phyloP scores from a whole-genome alignment of 108 stramenopile genomes.

The Stephanodiscus minutulus region DNA sequence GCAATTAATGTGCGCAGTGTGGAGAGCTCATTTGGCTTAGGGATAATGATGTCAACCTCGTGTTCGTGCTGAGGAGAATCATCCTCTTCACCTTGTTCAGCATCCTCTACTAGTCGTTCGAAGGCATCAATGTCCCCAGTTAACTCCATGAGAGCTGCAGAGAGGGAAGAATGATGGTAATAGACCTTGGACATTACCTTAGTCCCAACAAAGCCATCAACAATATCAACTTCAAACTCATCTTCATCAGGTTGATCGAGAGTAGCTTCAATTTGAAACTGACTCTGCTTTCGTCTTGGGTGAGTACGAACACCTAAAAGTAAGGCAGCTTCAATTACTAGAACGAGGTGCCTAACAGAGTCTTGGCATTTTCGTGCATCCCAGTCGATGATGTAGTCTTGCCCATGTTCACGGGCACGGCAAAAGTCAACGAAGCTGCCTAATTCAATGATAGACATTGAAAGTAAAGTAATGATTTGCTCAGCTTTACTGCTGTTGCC shows the following conservation, averaged over 20 bases:
- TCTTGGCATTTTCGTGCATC: slow-evolving; percentile 62
- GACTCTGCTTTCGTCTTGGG: slow-evolving; percentile 27
- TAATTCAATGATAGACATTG: slow-evolving; percentile 68
- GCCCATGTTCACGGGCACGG: slow-evolving; percentile 38
- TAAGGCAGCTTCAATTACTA: slow-evolving; percentile 76
- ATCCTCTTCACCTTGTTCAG: slow-evolving; percentile 33
- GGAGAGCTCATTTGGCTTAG: slow-evolving; percentile 66
- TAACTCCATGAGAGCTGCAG: slow-evolving; percentile 76
- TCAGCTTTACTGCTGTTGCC: slow-evolving; percentile 37
- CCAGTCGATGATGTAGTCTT: slow-evolving; percentile 62
- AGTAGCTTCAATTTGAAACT: slow-evolving; percentile 46
- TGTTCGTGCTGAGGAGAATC: slow-evolving; percentile 31
- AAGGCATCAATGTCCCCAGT: slow-evolving; percentile 79
- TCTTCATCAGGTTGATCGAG: slow-evolving; percentile 30
- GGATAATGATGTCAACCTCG: slow-evolving; percentile 17
- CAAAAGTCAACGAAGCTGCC: slow-evolving; percentile 63
- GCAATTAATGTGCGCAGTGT: slow-evolving; percentile 79
- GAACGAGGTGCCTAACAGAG: slow-evolving; percentile 66
- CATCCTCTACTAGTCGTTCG: slow-evolving; percentile 41
- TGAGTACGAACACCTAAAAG: slow-evolving; percentile 65
- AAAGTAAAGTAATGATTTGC: slow-evolving; percentile 51
- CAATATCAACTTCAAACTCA: slow-evolving; percentile 52
- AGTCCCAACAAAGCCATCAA: slow-evolving; percentile 27
- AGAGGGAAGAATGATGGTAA: slow-evolving; percentile 48
- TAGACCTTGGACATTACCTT: not conserved